Conservation (phyloP, 164 flowering plant species). For the Umbilicus rupestris region DNA sequence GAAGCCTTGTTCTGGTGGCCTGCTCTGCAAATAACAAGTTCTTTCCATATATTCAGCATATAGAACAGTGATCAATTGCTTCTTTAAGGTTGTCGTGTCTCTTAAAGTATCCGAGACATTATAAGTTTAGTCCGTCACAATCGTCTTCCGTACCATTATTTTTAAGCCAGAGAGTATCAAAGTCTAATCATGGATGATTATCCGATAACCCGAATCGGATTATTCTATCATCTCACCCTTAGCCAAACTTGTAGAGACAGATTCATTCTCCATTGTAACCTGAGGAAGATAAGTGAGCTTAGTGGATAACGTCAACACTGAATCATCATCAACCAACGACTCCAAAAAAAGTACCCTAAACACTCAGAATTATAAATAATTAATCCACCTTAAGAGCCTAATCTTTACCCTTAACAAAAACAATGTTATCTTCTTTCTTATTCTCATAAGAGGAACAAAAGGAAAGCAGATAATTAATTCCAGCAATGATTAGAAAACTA, state of each 20-base stretch:
- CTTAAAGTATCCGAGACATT: no score
- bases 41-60: no score
- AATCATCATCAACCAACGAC: neutral
- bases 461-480: neutral
- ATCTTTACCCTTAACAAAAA: neutral
- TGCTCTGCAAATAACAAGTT: no score
- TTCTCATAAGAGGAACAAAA: no score
- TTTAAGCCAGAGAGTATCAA: neutral
- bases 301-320: slow-evolving; percentile 2
- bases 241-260: neutral
- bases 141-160: neutral
- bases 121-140: no score
- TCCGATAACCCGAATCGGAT: neutral
- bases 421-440: neutral
- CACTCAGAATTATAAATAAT: neutral
- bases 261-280: neutral
- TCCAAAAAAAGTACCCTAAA: neutral
- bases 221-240: slow-evolving; percentile 1
- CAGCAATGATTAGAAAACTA: neutral
- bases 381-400: no score
- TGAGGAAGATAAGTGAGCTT: neutral
- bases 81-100: no score
- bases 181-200: neutral
- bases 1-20: no score
- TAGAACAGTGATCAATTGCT: no score